Evolutionary conservation across 805 yeast species (phyloP).

Genomic region (Wickerhamiella allomyrinae): DNA sequence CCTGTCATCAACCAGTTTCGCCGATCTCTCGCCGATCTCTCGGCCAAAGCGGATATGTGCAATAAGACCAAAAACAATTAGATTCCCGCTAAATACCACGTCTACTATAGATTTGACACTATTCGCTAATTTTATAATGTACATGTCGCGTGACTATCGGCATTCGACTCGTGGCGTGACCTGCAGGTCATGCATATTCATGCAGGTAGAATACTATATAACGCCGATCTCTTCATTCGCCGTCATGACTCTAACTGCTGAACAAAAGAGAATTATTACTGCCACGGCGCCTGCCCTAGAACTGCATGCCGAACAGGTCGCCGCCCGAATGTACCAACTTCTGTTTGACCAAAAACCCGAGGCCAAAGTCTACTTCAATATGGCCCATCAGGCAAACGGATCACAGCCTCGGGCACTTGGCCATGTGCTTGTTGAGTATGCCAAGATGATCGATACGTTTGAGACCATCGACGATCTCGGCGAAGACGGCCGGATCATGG

Average conservation of each 20-base stretch:
- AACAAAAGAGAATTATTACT: constrained; percentile 11
- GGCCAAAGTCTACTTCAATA: constrained; percentile 47
- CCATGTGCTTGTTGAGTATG: constrained; percentile 44
- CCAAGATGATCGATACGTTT: constrained; percentile 42
- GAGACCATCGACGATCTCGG: constrained; percentile 31
- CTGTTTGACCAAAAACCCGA: constrained; percentile 43
- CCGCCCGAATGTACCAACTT: constrained; percentile 38
- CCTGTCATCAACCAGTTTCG: no score
- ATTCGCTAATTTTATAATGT: no score
- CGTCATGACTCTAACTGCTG: not conserved
- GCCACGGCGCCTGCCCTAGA: constrained; percentile 39
- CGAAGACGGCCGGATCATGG: constrained; percentile 44
- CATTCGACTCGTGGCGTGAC: no score
- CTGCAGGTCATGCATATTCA: no score
- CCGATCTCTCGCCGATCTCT: no score
- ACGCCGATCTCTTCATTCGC: no score
- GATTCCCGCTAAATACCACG: no score
- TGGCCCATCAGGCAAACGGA: constrained; percentile 38
- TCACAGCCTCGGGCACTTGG: constrained; percentile 55
- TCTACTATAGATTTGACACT: no score
- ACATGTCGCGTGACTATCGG: no score
- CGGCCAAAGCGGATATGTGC: no score
- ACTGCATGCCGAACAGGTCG: constrained; percentile 39
- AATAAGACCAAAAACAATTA: no score
- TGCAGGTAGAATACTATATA: no score